Base-by-base conservation (phyloP, 306 rosid species). In the Quercus ilex region DNA sequence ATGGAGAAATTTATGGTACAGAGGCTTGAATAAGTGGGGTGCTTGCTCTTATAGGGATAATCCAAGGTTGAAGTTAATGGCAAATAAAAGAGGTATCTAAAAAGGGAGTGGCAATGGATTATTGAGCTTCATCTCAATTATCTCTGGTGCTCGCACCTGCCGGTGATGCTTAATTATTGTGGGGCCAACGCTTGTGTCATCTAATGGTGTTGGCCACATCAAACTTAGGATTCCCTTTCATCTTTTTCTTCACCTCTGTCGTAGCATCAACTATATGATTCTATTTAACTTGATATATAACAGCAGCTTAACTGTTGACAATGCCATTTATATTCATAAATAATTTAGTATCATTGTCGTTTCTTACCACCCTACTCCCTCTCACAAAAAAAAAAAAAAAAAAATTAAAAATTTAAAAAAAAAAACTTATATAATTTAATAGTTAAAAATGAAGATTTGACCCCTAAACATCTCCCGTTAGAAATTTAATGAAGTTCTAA, bases 101-200 rank as follows among this genome's bases (percentile, higher is more conserved):
- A 26, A 67, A 18, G 20, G 80, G 49, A 82, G 83, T 83, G 89
- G 85, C 83, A 68, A 74, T 21, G 74, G 89, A 80, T 74, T 74
- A 81, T 80, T 51, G 75, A 74, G 76, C 77, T 72, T 74, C 31
- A 71, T 86, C 73, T 84, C 73, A 78, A 77, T 60, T 74, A 83
- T 82, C 77, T 77, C 69, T 57, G 69, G 74, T 69, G 80, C 80
- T 90, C 84, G 87, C 86, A 85, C 80, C 60, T 17, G 46, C 46
- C 12, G 73, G 69, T 76, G 85, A 82, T 85, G 90, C 86, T 78
- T 80, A 84, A 79, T 78, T 80, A 71, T 78, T 77, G 74, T 82
- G 86, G 83, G 80, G 85, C 74, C 86, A 85, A 57, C 80, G 88
- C 84, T 84, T 73, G 75, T 87, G 85, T 86, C 88, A 85, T 83